These are phyloP conservation scores for Fusarium avenaceum DNA, from an alignment of 2,329 filamentous ascomycete genomes.

Conservation along the genomic window DNA sequence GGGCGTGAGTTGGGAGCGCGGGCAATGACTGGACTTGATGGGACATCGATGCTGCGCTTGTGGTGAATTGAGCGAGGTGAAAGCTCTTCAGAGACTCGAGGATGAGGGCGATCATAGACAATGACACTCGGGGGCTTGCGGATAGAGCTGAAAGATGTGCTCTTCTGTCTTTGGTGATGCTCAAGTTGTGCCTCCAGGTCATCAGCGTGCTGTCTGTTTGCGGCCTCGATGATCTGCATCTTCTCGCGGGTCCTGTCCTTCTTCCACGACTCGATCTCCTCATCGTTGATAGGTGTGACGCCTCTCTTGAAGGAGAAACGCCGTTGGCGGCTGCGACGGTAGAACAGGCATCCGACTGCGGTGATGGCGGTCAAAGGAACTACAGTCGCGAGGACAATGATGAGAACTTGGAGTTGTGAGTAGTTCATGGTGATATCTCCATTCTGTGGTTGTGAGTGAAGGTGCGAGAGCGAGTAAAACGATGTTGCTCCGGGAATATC, in stretches of 20 bases:
- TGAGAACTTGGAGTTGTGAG: constrained; percentile 57
- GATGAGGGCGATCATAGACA: constrained; percentile 60
- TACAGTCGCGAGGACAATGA: constrained; percentile 67
- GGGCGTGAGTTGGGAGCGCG: constrained; percentile 72
- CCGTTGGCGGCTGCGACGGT: constrained; percentile 56
- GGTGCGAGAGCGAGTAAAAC: constrained; percentile 1
- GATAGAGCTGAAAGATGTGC: constrained; percentile 52
- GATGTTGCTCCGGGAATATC: not conserved
- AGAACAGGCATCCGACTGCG: constrained; percentile 53
- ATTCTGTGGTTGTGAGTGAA: constrained; percentile 34
- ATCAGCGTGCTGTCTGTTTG: constrained; percentile 18
- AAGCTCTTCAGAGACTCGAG: constrained; percentile 50
- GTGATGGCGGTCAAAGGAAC: constrained; percentile 58
- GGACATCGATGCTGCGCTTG: constrained; percentile 62
- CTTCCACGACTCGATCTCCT: constrained; percentile 76
- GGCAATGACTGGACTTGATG: constrained; percentile 66
- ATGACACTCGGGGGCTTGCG: constrained; percentile 67
- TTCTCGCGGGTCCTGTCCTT: constrained; percentile 54
- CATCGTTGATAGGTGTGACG: constrained; percentile 73
- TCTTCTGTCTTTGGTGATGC: constrained; percentile 49
- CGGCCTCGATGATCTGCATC: constrained; percentile 45
- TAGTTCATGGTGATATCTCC: constrained; percentile 46
- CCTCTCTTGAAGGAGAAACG: constrained; percentile 65
- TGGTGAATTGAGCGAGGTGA: constrained; percentile 51
- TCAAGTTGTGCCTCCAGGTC: constrained; percentile 29